Evolutionary conservation across 2,329 filamentous ascomycete genomes (phyloP).

Genomic region (Corynespora cassiicola): DNA sequence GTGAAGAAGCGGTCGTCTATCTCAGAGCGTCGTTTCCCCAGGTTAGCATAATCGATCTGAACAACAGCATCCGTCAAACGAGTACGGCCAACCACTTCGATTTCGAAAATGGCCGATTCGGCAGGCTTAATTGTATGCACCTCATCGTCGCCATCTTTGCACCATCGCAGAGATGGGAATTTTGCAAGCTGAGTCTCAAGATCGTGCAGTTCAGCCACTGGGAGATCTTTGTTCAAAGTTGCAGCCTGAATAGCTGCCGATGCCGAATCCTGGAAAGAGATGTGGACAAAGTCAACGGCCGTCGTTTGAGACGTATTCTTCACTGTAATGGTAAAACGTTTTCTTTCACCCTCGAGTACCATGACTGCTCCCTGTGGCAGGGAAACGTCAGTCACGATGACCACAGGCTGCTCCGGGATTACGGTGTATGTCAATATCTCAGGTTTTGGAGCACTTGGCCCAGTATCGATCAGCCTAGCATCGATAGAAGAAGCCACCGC

Average conservation of each 20-base stretch:
- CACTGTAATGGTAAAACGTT: conserved; percentile 78
- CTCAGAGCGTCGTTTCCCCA: conserved; percentile 74
- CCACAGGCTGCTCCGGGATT: conserved; percentile 77
- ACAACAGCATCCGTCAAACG: conserved; percentile 80
- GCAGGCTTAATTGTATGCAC: conserved; percentile 68
- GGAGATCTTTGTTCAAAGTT: conserved; percentile 76
- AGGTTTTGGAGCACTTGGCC: conserved; percentile 43
- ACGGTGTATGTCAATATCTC: conserved; percentile 70
- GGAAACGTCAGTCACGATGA: conserved; percentile 77
- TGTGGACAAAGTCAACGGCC: conserved; percentile 81
- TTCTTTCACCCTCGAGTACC: conserved; percentile 89
- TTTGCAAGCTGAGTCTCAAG: conserved; percentile 80
- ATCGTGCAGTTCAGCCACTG: conserved; percentile 82
- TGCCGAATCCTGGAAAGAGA: conserved; percentile 90
- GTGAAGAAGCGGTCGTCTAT: conserved; percentile 80
- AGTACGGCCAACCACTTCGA: conserved; percentile 86
- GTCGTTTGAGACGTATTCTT: conserved; percentile 75
- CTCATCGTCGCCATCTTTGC: conserved; percentile 55
- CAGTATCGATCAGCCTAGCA: too few species aligned
- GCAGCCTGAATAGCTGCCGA: conserved; percentile 78
- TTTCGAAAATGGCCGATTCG: conserved; percentile 73
- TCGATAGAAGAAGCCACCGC: conserved; percentile 32
- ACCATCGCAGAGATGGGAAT: conserved; percentile 66
- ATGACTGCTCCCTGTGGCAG: conserved; percentile 86
- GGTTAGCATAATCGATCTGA: conserved; percentile 83